Percentiles rank a stretch among this genome's conserved stretches.
Evolutionary conservation across 345 rosid genomes (phyloP).

Genomic region (Gossypium raimondii): DNA sequence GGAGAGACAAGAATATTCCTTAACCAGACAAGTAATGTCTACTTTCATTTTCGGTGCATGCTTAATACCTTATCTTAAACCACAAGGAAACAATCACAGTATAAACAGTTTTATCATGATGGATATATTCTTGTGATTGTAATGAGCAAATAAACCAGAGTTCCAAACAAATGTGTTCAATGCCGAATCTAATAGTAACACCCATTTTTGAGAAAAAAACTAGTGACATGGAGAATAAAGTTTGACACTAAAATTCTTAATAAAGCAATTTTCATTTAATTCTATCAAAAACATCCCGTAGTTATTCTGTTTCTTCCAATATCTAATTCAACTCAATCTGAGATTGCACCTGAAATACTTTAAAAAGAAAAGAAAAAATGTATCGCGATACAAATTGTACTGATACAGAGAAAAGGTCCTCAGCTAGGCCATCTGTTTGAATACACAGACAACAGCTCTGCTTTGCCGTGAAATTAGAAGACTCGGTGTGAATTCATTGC

Average conservation of each 20-base stretch:
- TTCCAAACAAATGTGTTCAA: not conserved
- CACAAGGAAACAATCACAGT: too few species aligned
- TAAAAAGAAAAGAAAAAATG: constrained; percentile 18
- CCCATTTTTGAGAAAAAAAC: not conserved
- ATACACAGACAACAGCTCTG: constrained; percentile 14
- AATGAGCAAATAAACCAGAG: too few species aligned
- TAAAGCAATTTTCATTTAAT: constrained; percentile 6
- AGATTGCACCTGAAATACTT: constrained; percentile 10
- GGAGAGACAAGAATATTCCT: too few species aligned
- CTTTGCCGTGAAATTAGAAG: constrained; percentile 6
- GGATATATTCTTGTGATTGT: too few species aligned
- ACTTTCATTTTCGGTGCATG: too few species aligned
- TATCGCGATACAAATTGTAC: constrained; percentile 16
- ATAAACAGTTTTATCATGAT: too few species aligned
- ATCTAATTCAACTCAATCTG: constrained; percentile 3
- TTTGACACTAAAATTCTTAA: not conserved
- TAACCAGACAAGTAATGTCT: too few species aligned
- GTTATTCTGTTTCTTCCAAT: constrained; percentile 20
- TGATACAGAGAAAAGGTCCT: constrained; percentile 20
- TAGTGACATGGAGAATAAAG: not conserved
- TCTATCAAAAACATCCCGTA: constrained; percentile 12
- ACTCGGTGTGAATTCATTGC: constrained; percentile 2
- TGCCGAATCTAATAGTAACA: not conserved
- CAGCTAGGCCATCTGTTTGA: constrained; percentile 10
- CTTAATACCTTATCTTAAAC: too few species aligned